Evolutionary conservation across 2,329 filamentous ascomycete genomes (phyloP).

Genomic region (Diaporthe citri): DNA sequence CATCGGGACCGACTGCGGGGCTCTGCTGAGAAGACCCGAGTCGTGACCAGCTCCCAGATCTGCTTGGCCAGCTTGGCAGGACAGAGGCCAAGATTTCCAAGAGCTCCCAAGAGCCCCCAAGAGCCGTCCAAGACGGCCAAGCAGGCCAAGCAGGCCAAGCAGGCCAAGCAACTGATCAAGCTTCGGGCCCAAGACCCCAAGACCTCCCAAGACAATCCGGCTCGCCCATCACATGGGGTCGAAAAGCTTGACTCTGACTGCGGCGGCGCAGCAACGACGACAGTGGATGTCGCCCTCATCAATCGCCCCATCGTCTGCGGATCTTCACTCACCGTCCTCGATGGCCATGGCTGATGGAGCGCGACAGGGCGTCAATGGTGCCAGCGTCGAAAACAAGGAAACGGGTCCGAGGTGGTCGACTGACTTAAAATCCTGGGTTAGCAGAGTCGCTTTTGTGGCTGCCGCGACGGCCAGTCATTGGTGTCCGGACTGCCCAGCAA

Average conservation of each 20-base stretch:
- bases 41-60: conserved; percentile 3
- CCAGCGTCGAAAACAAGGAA: conserved; percentile 23
- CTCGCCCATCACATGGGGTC: neutral
- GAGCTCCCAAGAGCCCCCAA: neutral
- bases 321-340: conserved; percentile 1
- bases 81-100: conserved; percentile 15
- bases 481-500: conserved; percentile 8
- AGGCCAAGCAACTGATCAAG: conserved; percentile 25
- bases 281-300: neutral
- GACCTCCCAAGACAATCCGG: conserved; percentile 27
- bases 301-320: neutral
- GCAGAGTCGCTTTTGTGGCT: conserved; percentile 33
- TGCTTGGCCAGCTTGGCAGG: conserved; percentile 12
- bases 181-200: conserved; percentile 16
- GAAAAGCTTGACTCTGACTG: conserved; percentile 9
- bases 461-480: neutral
- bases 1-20: neutral
- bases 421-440: neutral
- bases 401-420: neutral
- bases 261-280: neutral
- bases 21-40: neutral
- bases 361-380: conserved; percentile 2
- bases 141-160: conserved; percentile 29
- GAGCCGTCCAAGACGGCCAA: conserved; percentile 15
- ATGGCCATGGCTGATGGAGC: neutral